phyloP scores from a whole-genome alignment of 176 grass and related monocot species.

The Aegilops speltoides region DNA sequence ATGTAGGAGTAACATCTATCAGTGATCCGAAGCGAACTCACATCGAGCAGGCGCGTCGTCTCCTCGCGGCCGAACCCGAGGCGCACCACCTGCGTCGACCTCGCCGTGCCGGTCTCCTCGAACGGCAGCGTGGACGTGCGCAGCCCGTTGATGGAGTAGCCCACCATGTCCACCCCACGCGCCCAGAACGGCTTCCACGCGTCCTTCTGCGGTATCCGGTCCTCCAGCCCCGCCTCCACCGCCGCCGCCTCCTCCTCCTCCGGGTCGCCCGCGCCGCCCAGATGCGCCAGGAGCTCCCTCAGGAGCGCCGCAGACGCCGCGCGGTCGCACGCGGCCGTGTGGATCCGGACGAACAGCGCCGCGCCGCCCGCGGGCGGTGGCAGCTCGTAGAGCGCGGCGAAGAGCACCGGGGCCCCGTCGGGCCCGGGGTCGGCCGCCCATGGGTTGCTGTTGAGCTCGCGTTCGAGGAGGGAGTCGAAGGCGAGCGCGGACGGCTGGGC shows the following conservation, averaged over 20 bases:
- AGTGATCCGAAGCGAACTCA: slow-evolving; percentile 27
- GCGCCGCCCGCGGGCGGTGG: background rate
- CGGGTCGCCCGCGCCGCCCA: slow-evolving; percentile 17
- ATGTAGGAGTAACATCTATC: too few relatives aligned
- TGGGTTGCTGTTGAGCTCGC: slow-evolving; percentile 78
- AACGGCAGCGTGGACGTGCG: slow-evolving; percentile 67
- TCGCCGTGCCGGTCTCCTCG: slow-evolving; percentile 46
- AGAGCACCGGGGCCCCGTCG: slow-evolving; percentile 41
- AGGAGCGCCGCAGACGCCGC: slow-evolving; percentile 43
- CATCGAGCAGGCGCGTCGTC: slow-evolving; percentile 62
- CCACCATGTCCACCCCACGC: slow-evolving; percentile 76
- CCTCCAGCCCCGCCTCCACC: slow-evolving; percentile 56
- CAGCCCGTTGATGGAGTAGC: slow-evolving; percentile 89
- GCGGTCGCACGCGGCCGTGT: slow-evolving; percentile 73
- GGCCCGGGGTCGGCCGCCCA: slow-evolving; percentile 35
- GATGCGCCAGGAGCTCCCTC: slow-evolving; percentile 49
- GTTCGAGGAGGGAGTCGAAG: slow-evolving; percentile 73
- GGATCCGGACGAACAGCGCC: slow-evolving; percentile 66
- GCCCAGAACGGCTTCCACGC: slow-evolving; percentile 87
- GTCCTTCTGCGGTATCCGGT: slow-evolving; percentile 68
- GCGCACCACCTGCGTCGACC: slow-evolving; percentile 59
- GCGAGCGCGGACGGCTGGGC: slow-evolving; percentile 9
- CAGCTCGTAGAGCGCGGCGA: slow-evolving; percentile 65
- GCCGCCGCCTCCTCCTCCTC: slow-evolving; percentile 33
- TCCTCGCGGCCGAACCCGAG: slow-evolving; percentile 52